Conservation (phyloP, 208 protist species). For the Angomonas ambiguus region DNA sequence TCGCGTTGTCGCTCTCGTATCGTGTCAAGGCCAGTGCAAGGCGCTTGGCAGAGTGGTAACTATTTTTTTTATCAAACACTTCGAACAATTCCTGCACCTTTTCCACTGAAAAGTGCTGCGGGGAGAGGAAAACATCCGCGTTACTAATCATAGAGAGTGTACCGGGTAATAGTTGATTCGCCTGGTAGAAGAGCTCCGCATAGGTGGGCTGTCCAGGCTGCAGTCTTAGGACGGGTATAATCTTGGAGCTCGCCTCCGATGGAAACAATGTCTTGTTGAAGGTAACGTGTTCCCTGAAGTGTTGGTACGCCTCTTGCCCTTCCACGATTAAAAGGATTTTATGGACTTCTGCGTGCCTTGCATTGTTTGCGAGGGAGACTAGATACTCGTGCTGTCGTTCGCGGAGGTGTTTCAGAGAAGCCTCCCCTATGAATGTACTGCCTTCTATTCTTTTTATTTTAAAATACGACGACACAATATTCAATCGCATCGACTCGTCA, state of each 20-base stretch:
- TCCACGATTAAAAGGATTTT: constrained; percentile 67
- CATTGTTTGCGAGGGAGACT: constrained; percentile 53
- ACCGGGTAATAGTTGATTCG: constrained; percentile 47
- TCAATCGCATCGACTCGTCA: constrained; percentile 40
- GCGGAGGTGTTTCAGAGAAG: constrained; percentile 18
- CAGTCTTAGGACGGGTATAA: constrained; percentile 44
- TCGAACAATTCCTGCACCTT: constrained; percentile 34
- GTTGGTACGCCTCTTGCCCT: constrained; percentile 41
- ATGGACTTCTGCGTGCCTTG: constrained; percentile 37
- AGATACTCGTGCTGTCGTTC: constrained; percentile 70
- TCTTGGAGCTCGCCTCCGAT: constrained; percentile 17
- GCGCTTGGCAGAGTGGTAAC: not conserved
- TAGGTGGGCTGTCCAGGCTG: constrained; percentile 44
- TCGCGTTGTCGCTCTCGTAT: constrained; percentile 50
- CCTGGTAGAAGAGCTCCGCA: constrained; percentile 67
- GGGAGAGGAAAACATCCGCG: constrained; percentile 72
- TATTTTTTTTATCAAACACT: constrained; percentile 25
- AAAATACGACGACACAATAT: constrained; percentile 81
- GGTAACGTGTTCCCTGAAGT: constrained; percentile 44
- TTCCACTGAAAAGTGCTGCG: constrained; percentile 22
- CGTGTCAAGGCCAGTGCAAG: constrained; percentile 70
- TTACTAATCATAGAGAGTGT: constrained; percentile 81
- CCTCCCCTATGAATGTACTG: constrained; percentile 50
- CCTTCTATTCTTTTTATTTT: constrained; percentile 54
- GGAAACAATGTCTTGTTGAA: not conserved